Evolutionary conservation across 1,284 basidiomycete species (phyloP).

Genomic region (Ganoderma boninense): DNA sequence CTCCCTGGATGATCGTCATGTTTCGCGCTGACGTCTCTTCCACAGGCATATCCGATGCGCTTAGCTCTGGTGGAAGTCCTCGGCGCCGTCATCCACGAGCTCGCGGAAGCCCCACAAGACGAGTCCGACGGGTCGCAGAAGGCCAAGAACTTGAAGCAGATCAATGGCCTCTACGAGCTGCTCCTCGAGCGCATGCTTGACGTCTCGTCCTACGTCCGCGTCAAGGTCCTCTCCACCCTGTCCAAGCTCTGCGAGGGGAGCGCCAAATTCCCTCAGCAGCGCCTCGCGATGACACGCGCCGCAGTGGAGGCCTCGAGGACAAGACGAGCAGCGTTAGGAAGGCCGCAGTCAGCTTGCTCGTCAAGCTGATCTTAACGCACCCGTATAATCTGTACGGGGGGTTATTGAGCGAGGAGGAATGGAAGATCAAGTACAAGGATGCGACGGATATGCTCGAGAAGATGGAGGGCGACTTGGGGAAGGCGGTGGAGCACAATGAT

Average conservation of each 20-base stretch:
- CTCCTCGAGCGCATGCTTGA: constrained; percentile 91
- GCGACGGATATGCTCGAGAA: constrained; percentile 70
- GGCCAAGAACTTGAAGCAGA: constrained; percentile 80
- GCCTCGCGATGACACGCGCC: constrained; percentile 78
- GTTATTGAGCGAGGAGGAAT: constrained; percentile 76
- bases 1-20: constrained; percentile 5
- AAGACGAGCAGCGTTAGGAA: constrained; percentile 91
- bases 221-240: constrained; percentile 85
- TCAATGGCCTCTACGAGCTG: constrained; percentile 84
- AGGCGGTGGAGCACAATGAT: constrained; percentile 59
- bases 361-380: constrained; percentile 86
- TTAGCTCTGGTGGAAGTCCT: constrained; percentile 92
- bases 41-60: constrained; percentile 93
- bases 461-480: constrained; percentile 61
- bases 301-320: constrained; percentile 90
- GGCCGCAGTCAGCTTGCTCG: constrained; percentile 82
- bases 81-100: constrained; percentile 81
- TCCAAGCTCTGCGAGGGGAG: constrained; percentile 77
- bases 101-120: constrained; percentile 64
- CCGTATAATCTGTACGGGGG: constrained; percentile 94
- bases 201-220: constrained; percentile 90
- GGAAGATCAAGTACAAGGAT: constrained; percentile 78
- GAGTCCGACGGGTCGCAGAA: constrained; percentile 60
- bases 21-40: neutral
- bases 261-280: constrained; percentile 89